Conservation (phyloP, 164 flowering plant species). For the Brasenia schreberi region DNA sequence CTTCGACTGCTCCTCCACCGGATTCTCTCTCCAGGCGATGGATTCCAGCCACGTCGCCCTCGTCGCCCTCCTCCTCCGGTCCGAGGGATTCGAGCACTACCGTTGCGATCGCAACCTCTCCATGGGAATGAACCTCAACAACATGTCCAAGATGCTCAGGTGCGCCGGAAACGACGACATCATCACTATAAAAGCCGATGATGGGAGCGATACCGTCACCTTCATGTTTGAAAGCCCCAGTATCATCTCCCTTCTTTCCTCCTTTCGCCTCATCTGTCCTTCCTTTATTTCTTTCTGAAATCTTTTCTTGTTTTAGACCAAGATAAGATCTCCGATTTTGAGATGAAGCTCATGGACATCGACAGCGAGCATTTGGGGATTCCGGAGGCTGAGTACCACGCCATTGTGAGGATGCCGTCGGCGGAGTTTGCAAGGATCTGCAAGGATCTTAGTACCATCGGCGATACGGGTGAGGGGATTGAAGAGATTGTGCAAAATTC, state of each 20-base stretch:
- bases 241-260: constrained; percentile 6
- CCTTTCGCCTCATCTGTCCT: not conserved
- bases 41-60: constrained; percentile 49
- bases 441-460: constrained; percentile 51
- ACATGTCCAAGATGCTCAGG: constrained; percentile 37
- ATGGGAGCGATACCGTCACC: constrained; percentile 30
- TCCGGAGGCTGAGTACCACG: constrained; percentile 50
- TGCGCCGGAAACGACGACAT: constrained; percentile 43
- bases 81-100: constrained; percentile 47
- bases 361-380: constrained; percentile 9
- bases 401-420: constrained; percentile 65
- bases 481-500: not conserved
- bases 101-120: constrained; percentile 38
- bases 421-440: constrained; percentile 55
- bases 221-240: constrained; percentile 49
- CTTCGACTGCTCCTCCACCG: constrained; percentile 47
- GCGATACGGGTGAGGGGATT: constrained; percentile 16
- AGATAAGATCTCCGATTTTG: constrained; percentile 65
- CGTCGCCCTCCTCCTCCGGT: constrained; percentile 36
- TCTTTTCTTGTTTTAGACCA: constrained; percentile 24
- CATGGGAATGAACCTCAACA: constrained; percentile 43
- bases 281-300: not conserved
- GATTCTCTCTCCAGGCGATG: constrained; percentile 49
- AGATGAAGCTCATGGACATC: constrained; percentile 62
- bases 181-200: constrained; percentile 41